Percentiles rank a stretch among this genome's conserved stretches.
Evolutionary conservation across 2,329 filamentous ascomycete species (phyloP).

Genomic region (Cladosporium sp.): DNA sequence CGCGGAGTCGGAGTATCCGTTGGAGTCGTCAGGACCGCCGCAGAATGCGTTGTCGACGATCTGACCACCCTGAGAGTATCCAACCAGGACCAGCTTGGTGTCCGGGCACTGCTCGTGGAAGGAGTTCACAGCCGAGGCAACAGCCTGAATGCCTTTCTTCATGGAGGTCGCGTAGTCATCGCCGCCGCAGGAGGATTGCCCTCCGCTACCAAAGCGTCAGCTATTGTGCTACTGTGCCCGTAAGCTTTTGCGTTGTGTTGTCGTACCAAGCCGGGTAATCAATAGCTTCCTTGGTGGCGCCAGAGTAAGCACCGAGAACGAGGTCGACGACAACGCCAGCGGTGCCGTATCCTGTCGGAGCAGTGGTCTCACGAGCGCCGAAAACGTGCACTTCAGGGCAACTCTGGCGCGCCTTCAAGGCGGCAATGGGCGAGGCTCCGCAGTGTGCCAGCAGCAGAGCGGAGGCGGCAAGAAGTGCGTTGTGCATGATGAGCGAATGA

Average conservation of each 20-base stretch:
- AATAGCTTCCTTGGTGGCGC: conserved; percentile 37
- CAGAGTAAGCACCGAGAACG: conserved; percentile 35
- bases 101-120: conserved; percentile 43
- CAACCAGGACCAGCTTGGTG: conserved; percentile 17
- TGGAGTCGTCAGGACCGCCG: conserved; percentile 47
- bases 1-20: conserved; percentile 19
- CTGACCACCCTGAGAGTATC: conserved; percentile 18
- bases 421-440: conserved; percentile 26
- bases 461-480: conserved; percentile 3
- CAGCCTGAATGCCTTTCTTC: conserved; percentile 49
- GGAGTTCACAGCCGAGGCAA: conserved; percentile 53
- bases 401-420: conserved; percentile 18
- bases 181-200: conserved; percentile 5
- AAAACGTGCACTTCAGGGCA: conserved; percentile 41
- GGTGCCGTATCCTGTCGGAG: conserved; percentile 35
- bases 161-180: conserved; percentile 3
- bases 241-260: conserved; percentile 36
- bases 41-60: conserved; percentile 55
- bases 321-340: conserved; percentile 35
- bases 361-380: conserved; percentile 40
- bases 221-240: conserved; percentile 30
- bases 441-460: conserved; percentile 10
- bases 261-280: conserved; percentile 52
- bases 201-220: conserved; percentile 16
- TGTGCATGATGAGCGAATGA: conserved; percentile 5